Evolutionary conservation across 176 grass and related monocot species (phyloP).

Genomic region (Echinochloa phyllopogon): DNA sequence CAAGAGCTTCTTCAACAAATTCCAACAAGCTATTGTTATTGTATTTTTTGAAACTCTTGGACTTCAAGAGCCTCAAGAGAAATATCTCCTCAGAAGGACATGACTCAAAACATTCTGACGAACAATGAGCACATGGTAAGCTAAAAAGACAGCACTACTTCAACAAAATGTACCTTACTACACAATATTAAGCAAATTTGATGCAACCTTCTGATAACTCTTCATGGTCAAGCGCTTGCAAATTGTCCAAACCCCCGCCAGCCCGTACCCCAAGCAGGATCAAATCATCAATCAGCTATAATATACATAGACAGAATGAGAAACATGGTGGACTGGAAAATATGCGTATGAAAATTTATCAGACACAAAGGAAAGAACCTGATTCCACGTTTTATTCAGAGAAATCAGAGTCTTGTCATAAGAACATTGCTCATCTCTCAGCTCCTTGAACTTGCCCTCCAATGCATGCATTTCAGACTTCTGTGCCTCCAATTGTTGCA

Average conservation of each 20-base stretch:
- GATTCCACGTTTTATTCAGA: slow-evolving; percentile 94
- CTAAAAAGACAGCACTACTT: slow-evolving; percentile 3
- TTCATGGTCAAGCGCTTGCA: slow-evolving; percentile 71
- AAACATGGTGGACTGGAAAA: slow-evolving; percentile 37
- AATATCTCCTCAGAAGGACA: slow-evolving; percentile 87
- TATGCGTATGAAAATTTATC: slow-evolving; percentile 13
- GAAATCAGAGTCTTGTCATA: slow-evolving; percentile 82
- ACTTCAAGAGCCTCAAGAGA: slow-evolving; percentile 75
- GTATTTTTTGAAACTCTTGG: slow-evolving; percentile 43
- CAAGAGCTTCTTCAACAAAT: slow-evolving; percentile 76
- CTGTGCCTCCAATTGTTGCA: slow-evolving; percentile 87
- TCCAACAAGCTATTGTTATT: slow-evolving; percentile 42
- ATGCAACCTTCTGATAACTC: slow-evolving; percentile 66
- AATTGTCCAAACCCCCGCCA: slow-evolving; percentile 60
- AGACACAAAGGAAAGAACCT: slow-evolving; percentile 56
- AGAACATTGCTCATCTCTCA: slow-evolving; percentile 72
- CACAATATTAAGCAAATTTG: slow-evolving; percentile 39
- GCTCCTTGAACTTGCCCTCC: slow-evolving; percentile 72
- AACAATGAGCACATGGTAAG: slow-evolving; percentile 50
- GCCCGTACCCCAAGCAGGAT: slow-evolving; percentile 70
- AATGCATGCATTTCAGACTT: slow-evolving; percentile 78
- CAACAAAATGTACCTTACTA: slow-evolving; percentile 15
- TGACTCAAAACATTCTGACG: slow-evolving; percentile 61
- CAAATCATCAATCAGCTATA: slow-evolving; percentile 93
- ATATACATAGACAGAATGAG: slow-evolving; percentile 46